Evolutionary conservation across 1,284 basidiomycete genomes (phyloP).

Genomic region (Ceratobasidium sp.): DNA sequence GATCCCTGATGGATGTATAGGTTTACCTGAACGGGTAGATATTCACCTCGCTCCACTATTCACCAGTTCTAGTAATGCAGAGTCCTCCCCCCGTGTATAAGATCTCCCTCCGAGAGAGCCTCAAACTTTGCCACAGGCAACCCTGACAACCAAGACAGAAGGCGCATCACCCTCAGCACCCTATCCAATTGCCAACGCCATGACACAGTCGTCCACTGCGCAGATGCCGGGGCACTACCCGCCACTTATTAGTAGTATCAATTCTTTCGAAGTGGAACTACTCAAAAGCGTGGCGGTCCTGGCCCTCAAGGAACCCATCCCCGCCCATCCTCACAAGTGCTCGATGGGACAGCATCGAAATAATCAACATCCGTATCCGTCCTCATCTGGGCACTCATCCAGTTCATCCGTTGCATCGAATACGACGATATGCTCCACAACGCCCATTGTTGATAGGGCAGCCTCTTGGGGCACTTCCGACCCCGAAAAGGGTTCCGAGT

Average conservation of each 20-base stretch:
- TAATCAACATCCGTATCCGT: not conserved
- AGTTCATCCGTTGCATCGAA: not conserved
- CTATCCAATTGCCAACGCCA: not conserved
- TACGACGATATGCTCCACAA: not conserved
- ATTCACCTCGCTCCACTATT: too few relatives aligned
- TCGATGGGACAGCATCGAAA: not conserved
- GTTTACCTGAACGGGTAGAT: too few relatives aligned
- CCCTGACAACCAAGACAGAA: not conserved
- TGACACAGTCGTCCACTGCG: not conserved
- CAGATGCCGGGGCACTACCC: not conserved
- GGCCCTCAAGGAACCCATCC: not conserved
- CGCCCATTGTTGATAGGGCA: not conserved
- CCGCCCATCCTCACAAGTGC: not conserved
- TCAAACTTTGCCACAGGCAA: not conserved
- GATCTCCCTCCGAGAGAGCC: not conserved
- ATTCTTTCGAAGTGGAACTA: not conserved
- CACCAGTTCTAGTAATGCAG: not conserved
- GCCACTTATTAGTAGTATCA: not conserved
- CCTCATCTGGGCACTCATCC: slow-evolving; percentile 7
- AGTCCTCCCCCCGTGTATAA: not conserved
- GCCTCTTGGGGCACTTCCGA: not conserved
- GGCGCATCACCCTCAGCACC: not conserved
- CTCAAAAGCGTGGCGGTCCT: not conserved
- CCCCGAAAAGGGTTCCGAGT: slow-evolving; percentile 17
- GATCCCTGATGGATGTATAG: too few relatives aligned